Evolutionary conservation across 768 basidiomycete genomes (phyloP), one percentile per base, ranked within the genome.

Genomic region (Termitomyces sp.): DNA sequence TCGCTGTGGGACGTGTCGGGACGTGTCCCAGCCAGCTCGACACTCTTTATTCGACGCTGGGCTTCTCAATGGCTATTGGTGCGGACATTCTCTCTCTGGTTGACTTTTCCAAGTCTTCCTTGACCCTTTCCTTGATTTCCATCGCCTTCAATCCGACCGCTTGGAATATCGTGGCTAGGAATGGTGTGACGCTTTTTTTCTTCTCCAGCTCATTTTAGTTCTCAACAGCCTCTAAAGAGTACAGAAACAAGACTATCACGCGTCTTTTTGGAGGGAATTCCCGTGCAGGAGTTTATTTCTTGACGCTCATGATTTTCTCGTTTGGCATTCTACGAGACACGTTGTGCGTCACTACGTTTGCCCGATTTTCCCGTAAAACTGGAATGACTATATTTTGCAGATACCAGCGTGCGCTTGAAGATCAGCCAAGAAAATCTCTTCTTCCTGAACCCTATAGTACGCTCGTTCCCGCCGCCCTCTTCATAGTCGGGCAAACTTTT

Each of bases 131-230:
- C 0, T 59, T 94, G n/a, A 71, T 81, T 4, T 71, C 88, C 57
- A 91, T 96, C 48, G 67, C 84, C 2, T 98, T 98, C 77, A 98
- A 98, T 65, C 96, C 96, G 0, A 85, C 86, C 1, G 94, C 89
- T 57, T 99, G 96, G 96, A 99, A 99, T 71, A 85, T 94, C 60
- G 85, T 95, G 29, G 96, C 96, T 25, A 87, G 86, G 55, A 93
- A 95, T 75, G 94, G 94, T 94, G 60, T 48, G 84, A 74, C 38
- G 3, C 27, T 14, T 51, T 37, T 38, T 47, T 52, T 41, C 25
- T 27, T 2, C 43, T 17, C 27, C 31, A 32, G 19, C 45, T 49
- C 34, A 46, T 41, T 59, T 10, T 25, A n/a, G 19, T 21, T 32
- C 32, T 47, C 40, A 31, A 42, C 38, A 44, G 9, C 25, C 37